These are phyloP conservation scores for Sporothrix inflata DNA, from an alignment of 2,329 filamentous ascomycete species.

Conservation along the genomic window DNA sequence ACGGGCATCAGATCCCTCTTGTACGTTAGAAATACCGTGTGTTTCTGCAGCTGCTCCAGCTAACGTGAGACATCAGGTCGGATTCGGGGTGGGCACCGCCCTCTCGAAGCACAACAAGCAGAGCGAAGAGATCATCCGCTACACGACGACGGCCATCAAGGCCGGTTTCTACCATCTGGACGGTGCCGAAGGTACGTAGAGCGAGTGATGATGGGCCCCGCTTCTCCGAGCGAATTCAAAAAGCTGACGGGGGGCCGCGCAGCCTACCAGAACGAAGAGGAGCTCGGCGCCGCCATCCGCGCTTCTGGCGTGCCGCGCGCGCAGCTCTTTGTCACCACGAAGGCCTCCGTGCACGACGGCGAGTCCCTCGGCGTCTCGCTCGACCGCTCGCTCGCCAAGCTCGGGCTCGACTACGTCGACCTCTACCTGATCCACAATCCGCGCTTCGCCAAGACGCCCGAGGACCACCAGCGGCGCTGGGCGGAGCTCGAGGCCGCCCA, in stretches of 20 bases:
- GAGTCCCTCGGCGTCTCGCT: constrained; percentile 55
- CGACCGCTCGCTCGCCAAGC: constrained; percentile 62
- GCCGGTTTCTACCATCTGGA: constrained; percentile 73
- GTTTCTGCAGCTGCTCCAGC: background rate
- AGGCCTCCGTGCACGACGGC: constrained; percentile 47
- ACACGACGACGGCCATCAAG: constrained; percentile 64
- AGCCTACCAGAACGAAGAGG: constrained; percentile 67
- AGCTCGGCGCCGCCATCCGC: constrained; percentile 72
- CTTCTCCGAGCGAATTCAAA: background rate
- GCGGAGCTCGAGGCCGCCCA: constrained; percentile 66
- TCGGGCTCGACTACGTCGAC: constrained; percentile 72
- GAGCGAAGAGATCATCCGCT: constrained; percentile 56
- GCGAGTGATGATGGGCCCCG: background rate
- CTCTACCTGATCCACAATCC: constrained; percentile 67
- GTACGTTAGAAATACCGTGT: constrained; percentile 58
- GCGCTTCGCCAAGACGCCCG: constrained; percentile 51
- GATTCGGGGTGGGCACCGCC: constrained; percentile 68
- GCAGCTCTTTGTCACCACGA: constrained; percentile 69
- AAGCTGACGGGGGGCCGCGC: background rate
- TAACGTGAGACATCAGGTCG: constrained; percentile 39
- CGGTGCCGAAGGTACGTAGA: constrained; percentile 65
- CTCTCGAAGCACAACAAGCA: constrained; percentile 57
- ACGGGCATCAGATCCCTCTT: constrained; percentile 73
- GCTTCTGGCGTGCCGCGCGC: constrained; percentile 65
- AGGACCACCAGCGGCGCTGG: constrained; percentile 62